These are phyloP conservation scores for Blastobotrys mokoenaii DNA, from an alignment of 805 yeast species.

Conservation along the genomic window DNA sequence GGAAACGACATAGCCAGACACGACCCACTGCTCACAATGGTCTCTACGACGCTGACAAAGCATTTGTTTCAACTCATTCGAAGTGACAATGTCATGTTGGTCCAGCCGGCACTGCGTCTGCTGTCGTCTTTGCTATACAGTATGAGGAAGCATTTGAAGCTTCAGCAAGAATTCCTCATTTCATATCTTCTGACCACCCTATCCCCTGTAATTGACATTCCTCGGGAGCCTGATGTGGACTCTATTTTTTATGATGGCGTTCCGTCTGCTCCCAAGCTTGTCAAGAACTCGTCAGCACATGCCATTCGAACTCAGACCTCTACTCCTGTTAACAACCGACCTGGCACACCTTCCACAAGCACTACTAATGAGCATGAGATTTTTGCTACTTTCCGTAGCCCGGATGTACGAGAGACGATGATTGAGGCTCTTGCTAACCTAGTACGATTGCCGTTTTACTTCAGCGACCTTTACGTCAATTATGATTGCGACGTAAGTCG, in stretches of 20 bases:
- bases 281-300: constrained; percentile 45
- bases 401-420: constrained; percentile 58
- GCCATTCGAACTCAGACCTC: constrained; percentile 16
- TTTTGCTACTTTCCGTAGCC: constrained; percentile 16
- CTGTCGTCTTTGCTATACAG: constrained; percentile 65
- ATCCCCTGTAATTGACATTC: constrained; percentile 29
- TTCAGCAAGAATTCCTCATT: constrained; percentile 61
- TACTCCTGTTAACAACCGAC: constrained; percentile 13
- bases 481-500: constrained; percentile 90
- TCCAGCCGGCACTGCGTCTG: constrained; percentile 68
- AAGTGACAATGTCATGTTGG: constrained; percentile 58
- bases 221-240: constrained; percentile 31
- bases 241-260: constrained; percentile 33
- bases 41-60: constrained; percentile 78
- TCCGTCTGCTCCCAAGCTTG: constrained; percentile 39
- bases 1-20: constrained; percentile 57
- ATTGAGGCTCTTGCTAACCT: constrained; percentile 69
- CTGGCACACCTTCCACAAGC: constrained; percentile 11
- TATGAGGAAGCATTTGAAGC: constrained; percentile 54
- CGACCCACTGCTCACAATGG: constrained; percentile 54
- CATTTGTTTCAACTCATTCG: constrained; percentile 75
- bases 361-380: neutral
- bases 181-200: constrained; percentile 32
- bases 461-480: constrained; percentile 66
- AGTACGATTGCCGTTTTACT: constrained; percentile 57